Evolutionary conservation across 129 eudicot genomes (phyloP).

Genomic region (Saposhnikovia divaricata): DNA sequence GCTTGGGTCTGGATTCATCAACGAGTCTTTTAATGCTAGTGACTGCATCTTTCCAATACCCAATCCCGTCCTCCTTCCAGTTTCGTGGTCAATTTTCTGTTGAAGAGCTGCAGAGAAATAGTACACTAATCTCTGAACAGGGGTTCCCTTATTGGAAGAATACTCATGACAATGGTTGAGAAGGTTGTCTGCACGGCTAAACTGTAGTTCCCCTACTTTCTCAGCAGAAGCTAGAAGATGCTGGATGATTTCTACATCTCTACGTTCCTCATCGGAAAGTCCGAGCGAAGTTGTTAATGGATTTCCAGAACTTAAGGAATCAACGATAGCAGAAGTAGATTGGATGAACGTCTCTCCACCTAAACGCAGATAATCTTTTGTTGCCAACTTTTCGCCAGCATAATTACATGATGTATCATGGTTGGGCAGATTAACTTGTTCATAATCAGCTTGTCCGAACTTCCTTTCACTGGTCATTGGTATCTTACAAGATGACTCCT

Average conservation of each 20-base stretch:
- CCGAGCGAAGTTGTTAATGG: slow-evolving; percentile 28
- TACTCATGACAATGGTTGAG: not conserved
- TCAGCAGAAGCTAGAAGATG: slow-evolving; percentile 44
- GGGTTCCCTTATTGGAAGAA: not conserved
- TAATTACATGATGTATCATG: not conserved
- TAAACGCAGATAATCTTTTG: slow-evolving; percentile 33
- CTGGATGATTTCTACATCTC: slow-evolving; percentile 37
- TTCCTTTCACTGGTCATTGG: not conserved
- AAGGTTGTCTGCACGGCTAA: not conserved
- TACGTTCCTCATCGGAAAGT: slow-evolving; percentile 25
- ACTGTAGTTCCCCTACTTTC: slow-evolving; percentile 20
- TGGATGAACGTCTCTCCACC: slow-evolving; percentile 50
- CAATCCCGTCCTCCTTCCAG: not conserved
- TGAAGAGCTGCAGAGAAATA: slow-evolving; percentile 8
- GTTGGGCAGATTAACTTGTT: not conserved
- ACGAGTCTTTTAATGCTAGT: not conserved
- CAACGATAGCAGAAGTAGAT: slow-evolving; percentile 18
- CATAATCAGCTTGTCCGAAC: not conserved
- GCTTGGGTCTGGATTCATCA: not conserved
- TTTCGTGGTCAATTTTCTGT: not conserved
- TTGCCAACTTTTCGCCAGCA: slow-evolving; percentile 19
- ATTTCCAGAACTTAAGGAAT: slow-evolving; percentile 24
- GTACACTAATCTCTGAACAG: slow-evolving; percentile 6
- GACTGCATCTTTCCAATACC: not conserved
- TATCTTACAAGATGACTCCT: slow-evolving; percentile 5